Percentiles rank a stretch among this genome's conserved stretches.
Evolutionary conservation across 2,329 filamentous ascomycete species (phyloP).

Genomic region (Cercospora sesami): DNA sequence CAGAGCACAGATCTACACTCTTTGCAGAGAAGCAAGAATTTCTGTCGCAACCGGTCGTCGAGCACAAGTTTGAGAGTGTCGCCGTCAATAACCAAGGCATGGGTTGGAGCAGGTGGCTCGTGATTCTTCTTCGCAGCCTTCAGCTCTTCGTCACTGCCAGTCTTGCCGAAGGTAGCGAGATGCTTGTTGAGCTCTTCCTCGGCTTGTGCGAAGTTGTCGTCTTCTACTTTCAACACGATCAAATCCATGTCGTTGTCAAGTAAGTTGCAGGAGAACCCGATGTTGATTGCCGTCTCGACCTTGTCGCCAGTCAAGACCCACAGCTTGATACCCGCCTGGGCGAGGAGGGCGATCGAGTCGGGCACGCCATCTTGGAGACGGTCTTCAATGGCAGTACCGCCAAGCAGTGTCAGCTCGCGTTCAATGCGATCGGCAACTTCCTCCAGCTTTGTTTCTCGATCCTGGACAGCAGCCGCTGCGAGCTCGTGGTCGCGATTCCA

Average conservation of each 20-base stretch:
- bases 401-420: conserved; percentile 80
- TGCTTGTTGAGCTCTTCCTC: conserved; percentile 73
- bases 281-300: conserved; percentile 99
- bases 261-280: conserved; percentile 97
- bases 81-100: conserved; percentile 92
- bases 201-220: conserved; percentile 65
- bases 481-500: conserved; percentile 88
- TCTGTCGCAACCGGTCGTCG: conserved; percentile 78
- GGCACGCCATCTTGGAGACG: conserved; percentile 94
- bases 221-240: conserved; percentile 81
- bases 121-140: conserved; percentile 77
- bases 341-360: conserved; percentile 88
- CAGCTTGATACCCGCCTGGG: conserved; percentile 92
- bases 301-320: conserved; percentile 99
- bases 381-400: conserved; percentile 96
- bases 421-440: conserved; percentile 87
- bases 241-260: conserved; percentile 98
- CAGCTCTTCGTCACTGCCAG: conserved; percentile 82
- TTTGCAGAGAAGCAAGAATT: conserved; percentile 93
- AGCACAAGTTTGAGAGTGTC: conserved; percentile 89
- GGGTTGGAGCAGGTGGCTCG: conserved; percentile 79
- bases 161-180: conserved; percentile 71
- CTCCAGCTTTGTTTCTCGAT: conserved; percentile 92
- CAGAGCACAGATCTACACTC: conserved; percentile 95
- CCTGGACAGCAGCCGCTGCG: conserved; percentile 77